Base-by-base conservation (phyloP, 441 rosid genomes). In the Adansonia rubrostipa region DNA sequence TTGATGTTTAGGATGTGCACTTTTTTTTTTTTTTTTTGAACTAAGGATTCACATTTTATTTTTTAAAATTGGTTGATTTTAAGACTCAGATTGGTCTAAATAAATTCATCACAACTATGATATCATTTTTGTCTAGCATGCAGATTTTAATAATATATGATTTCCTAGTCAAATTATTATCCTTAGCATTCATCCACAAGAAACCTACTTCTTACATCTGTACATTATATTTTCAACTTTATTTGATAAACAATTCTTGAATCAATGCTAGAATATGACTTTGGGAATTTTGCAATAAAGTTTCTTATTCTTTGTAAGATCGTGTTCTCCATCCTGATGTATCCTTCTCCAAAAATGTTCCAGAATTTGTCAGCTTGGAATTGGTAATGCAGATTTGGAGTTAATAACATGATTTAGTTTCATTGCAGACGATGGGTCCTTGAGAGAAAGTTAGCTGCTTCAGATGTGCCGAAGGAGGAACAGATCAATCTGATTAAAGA, bases 401-500 rank as follows among this genome's bases (percentile, higher is more conserved):
- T 78, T 60, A 66, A 20, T 74, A 45, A 54, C 67, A 57, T 81
- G 71, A 77, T 82, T 85, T 79, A 69, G 44, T 79, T 78, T 80
- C 48, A 22, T 63, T 87, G 78, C 86, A 95, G 99, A 85, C 88
- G 99, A 61, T 95, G 96, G 93, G 91, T 91, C 71, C 80, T 95
- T 61, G 99, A 95, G 88, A 92, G 95, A 76, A 90, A 83, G 84
- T 81, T 95, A 73, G 99, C 99, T 66, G 86, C 93, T 57, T 95
- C 98, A 33, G 95, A 89, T 81, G 99, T 90, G 65, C 92, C 99
- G 11, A 88, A 89, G 80, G 98, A 93, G 84, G 98, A 93, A 81
- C 94, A 91, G 80, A 89, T 93, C 74, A 87, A 82, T 88, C 86
- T 93, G 87, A 89, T 95, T 47, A 95, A 93, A 80, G 99, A 95